A percentile compares a stretch with the other conserved stretches of the same genome.
Evolutionary conservation across 148 eudicot genomes (phyloP).

Genomic region (Vaccinium macrocarpon): DNA sequence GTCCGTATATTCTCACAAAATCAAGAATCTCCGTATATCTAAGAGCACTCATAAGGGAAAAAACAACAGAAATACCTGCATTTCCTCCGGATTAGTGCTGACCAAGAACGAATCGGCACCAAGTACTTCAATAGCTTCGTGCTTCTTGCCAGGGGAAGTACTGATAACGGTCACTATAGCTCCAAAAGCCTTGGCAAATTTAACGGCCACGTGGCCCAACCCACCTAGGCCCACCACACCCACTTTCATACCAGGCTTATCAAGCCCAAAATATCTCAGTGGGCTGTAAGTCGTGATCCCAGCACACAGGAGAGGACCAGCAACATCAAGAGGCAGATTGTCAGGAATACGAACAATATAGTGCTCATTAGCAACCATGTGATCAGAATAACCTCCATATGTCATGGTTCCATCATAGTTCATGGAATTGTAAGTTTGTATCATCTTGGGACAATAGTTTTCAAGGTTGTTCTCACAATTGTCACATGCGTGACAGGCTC

Average conservation of each 20-base stretch:
- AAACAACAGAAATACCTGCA: conserved; percentile 23
- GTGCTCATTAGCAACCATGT: conserved; percentile 30
- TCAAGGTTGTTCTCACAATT: conserved; percentile 11
- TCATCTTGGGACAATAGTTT: conserved; percentile 14
- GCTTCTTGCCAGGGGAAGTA: conserved; percentile 25
- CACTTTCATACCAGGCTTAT: conserved; percentile 24
- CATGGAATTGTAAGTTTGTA: background rate
- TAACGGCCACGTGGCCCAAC: conserved; percentile 30
- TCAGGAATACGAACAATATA: conserved; percentile 26
- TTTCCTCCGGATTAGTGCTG: conserved; percentile 20
- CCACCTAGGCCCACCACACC: conserved; percentile 33
- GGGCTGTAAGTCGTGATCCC: conserved; percentile 35
- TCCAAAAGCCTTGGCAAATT: conserved; percentile 35
- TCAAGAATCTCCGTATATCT: no score
- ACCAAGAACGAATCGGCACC: conserved; percentile 29
- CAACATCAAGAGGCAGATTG: conserved; percentile 24
- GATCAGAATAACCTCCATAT: conserved; percentile 39
- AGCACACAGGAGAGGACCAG: conserved; percentile 34
- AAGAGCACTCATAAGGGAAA: no score
- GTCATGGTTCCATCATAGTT: conserved; percentile 27
- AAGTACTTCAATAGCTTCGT: conserved; percentile 27
- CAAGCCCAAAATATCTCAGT: conserved; percentile 32
- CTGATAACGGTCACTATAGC: conserved; percentile 28
- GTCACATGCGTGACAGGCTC: conserved; percentile 12
- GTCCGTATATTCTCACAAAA: background rate